phyloP scores from a whole-genome alignment of 2,329 filamentous ascomycete genomes.

The Penicillium sp. region DNA sequence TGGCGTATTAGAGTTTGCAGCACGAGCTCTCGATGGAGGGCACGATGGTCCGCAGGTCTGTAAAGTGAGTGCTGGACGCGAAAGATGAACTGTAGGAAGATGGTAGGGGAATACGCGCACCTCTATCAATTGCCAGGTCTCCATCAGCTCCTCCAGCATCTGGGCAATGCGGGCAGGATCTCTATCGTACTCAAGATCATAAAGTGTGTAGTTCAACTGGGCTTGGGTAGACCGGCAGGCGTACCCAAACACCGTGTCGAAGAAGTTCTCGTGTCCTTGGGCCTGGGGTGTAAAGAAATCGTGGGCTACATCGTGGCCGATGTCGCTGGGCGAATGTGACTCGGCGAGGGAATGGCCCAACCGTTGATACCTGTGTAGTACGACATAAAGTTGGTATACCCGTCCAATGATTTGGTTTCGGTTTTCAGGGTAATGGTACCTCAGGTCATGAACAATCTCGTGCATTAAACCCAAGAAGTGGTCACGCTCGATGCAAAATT shows the following conservation, averaged over 20 bases:
- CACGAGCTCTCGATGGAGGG: not conserved
- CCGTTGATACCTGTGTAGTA: not conserved
- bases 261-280: constrained; percentile 4
- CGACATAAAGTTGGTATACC: not conserved
- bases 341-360: not conserved
- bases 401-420: not conserved
- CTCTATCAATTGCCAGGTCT: not conserved
- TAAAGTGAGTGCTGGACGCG: not conserved
- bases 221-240: constrained; percentile 6
- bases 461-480: not conserved
- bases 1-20: not conserved
- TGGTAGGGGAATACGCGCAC: not conserved
- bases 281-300: not conserved
- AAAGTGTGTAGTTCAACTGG: not conserved
- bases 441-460: not conserved
- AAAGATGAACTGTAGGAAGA: not conserved
- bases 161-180: not conserved
- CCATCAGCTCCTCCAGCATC: not conserved
- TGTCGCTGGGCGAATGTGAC: not conserved
- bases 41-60: not conserved
- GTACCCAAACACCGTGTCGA: constrained; percentile 1
- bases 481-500: not conserved
- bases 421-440: not conserved
- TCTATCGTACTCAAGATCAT: not conserved
- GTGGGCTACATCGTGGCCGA: not conserved